Evolutionary conservation across 2,329 filamentous ascomycete species (phyloP).

Genomic region (Talaromyces albobiverticillius): DNA sequence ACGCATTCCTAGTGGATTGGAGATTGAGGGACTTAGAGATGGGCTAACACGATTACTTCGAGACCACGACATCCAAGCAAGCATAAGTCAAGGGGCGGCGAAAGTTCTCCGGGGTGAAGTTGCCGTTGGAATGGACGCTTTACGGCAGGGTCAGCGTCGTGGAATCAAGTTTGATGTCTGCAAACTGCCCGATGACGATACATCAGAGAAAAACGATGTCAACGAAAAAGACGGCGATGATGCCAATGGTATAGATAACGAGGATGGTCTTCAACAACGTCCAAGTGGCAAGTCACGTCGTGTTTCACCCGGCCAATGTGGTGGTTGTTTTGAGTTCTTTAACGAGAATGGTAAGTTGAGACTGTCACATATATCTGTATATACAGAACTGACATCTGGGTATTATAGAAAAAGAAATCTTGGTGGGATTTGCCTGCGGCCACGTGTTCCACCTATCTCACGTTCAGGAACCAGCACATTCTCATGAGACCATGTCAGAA

Average conservation of each 20-base stretch:
- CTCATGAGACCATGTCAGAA: conserved; percentile 16
- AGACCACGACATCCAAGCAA: conserved; percentile 93
- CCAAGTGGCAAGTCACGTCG: conserved; percentile 2
- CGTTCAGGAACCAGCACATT: conserved; percentile 46
- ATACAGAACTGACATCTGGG: background rate
- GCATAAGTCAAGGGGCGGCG: conserved; percentile 86
- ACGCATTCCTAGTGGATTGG: conserved; percentile 86
- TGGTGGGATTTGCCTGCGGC: conserved; percentile 66
- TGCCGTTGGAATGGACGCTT: conserved; percentile 72
- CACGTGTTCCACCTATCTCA: conserved; percentile 66
- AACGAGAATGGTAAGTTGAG: conserved; percentile 33
- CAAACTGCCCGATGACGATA: conserved; percentile 13
- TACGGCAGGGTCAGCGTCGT: conserved; percentile 75
- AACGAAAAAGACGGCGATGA: conserved; percentile 12
- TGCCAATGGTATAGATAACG: conserved; percentile 14
- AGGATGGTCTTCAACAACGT: conserved; percentile 7
- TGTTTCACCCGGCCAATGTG: conserved; percentile 31
- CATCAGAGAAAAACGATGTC: background rate
- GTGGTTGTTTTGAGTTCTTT: conserved; percentile 38
- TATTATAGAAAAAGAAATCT: conserved; percentile 50
- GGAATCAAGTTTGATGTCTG: conserved; percentile 86
- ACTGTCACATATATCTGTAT: no score
- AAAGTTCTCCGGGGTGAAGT: conserved; percentile 86
- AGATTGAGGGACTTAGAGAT: conserved; percentile 85
- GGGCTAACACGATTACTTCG: conserved; percentile 88